Evolutionary conservation across 371 early-diverging fungal species (phyloP).

Genomic region (Sporodiniella umbellata): DNA sequence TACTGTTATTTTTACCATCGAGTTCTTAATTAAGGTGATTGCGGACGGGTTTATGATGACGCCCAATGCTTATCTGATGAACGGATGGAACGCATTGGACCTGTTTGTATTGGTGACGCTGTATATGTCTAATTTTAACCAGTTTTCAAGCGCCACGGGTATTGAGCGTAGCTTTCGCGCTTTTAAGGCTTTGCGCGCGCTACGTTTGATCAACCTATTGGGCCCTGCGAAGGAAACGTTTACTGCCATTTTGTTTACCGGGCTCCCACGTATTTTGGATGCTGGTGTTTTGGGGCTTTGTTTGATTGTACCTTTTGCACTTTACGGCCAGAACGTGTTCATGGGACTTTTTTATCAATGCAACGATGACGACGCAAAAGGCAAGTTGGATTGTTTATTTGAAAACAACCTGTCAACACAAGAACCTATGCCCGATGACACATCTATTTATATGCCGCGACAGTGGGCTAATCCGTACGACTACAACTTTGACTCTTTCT

Average conservation of each 20-base stretch:
- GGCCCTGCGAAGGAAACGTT: conserved; percentile 58
- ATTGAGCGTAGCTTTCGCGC: conserved; percentile 59
- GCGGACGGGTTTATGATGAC: conserved; percentile 68
- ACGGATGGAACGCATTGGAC: conserved; percentile 67
- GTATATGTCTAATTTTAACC: conserved; percentile 52
- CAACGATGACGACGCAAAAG: conserved; percentile 40
- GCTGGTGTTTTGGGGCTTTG: conserved; percentile 53
- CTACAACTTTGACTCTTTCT: conserved; percentile 69
- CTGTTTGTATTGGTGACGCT: conserved; percentile 61
- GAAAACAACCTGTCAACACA: conserved; percentile 32
- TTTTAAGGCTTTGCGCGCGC: conserved; percentile 60
- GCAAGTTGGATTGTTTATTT: conserved; percentile 39
- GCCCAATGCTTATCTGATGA: conserved; percentile 62
- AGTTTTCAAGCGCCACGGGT: conserved; percentile 43
- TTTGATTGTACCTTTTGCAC: conserved; percentile 65
- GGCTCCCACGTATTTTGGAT: conserved; percentile 60
- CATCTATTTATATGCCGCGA: conserved; percentile 49
- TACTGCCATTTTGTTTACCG: conserved; percentile 53
- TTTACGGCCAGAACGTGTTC: conserved; percentile 66
- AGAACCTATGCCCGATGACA: conserved; percentile 34
- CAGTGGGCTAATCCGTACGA: conserved; percentile 64
- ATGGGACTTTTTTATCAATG: conserved; percentile 56
- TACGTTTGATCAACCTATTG: conserved; percentile 62
- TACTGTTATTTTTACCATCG: conserved; percentile 54
- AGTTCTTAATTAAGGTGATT: conserved; percentile 59